A percentile compares a stretch with the other conserved stretches of the same genome.
Evolutionary conservation across 208 protist genomes (phyloP).

Genomic region (Leishmania lainsoni): DNA sequence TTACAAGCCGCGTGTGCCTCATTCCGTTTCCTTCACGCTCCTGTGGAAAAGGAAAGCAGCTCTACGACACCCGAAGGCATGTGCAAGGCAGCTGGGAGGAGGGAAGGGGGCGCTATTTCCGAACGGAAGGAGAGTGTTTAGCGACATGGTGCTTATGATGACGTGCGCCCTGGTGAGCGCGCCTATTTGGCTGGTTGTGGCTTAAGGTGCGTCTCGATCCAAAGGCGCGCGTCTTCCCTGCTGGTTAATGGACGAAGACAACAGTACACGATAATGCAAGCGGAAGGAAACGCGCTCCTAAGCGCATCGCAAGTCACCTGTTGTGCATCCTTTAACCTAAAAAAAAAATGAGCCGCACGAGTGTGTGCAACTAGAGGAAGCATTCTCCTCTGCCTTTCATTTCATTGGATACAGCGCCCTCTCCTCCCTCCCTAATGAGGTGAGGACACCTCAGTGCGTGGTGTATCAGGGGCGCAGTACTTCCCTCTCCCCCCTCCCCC

Average conservation of each 20-base stretch:
- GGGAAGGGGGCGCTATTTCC: background rate
- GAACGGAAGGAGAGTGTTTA: background rate
- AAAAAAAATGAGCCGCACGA: too few species aligned
- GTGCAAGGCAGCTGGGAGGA: background rate
- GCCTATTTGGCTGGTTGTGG: background rate
- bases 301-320: background rate
- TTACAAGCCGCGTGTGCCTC: background rate
- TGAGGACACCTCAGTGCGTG: too few species aligned
- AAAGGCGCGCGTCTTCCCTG: background rate
- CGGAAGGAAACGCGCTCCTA: background rate
- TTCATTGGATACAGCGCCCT: too few species aligned
- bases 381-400: too few species aligned
- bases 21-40: background rate
- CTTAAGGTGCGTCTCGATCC: background rate
- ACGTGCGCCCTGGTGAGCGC: background rate
- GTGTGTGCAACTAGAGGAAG: too few species aligned
- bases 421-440: too few species aligned
- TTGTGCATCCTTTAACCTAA: background rate
- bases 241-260: background rate
- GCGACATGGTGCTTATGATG: background rate
- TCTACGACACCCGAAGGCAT: background rate
- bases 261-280: background rate
- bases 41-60: background rate
- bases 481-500: background rate
- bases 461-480: too few species aligned